These are phyloP conservation scores for Triglochin maritima DNA, from an alignment of 106 monocot species.

Conservation along the genomic window DNA sequence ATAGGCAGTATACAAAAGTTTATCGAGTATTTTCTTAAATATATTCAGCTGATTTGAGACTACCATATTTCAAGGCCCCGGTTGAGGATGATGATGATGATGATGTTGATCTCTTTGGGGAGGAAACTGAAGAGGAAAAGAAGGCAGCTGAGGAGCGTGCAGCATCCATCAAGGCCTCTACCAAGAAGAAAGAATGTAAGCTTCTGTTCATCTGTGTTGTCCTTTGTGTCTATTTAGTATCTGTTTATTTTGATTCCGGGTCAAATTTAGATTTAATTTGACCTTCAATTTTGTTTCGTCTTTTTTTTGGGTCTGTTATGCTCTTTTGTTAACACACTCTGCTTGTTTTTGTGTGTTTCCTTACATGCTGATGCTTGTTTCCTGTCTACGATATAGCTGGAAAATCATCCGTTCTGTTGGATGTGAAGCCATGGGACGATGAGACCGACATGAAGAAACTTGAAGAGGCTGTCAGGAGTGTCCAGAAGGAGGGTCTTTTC, in stretches of 20 bases:
- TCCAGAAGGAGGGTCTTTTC: conserved; percentile 76
- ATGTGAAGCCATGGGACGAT: conserved; percentile 98
- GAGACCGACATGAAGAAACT: conserved; percentile 96
- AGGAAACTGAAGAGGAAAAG: conserved; percentile 98
- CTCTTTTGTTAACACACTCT: no score
- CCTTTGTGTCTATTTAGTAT: not conserved
- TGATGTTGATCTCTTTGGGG: conserved; percentile 93
- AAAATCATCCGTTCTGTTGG: conserved; percentile 89
- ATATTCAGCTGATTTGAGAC: not conserved
- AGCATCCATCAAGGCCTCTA: conserved; percentile 67
- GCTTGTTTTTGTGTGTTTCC: no score
- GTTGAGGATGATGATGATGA: conserved; percentile 50
- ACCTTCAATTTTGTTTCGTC: no score
- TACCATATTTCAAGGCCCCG: conserved; percentile 26
- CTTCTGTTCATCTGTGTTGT: not conserved
- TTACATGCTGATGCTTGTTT: no score
- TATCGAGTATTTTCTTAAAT: not conserved
- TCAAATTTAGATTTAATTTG: no score
- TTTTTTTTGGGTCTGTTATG: no score
- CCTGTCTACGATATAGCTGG: conserved; percentile 20
- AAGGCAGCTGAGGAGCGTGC: conserved; percentile 42
- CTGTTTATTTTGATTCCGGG: no score
- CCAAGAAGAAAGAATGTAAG: conserved; percentile 84
- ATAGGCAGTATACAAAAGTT: not conserved
- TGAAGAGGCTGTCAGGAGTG: conserved; percentile 70